Evolutionary conservation across 805 yeast species (phyloP).

Genomic region (Metschnikowia lachancei): DNA sequence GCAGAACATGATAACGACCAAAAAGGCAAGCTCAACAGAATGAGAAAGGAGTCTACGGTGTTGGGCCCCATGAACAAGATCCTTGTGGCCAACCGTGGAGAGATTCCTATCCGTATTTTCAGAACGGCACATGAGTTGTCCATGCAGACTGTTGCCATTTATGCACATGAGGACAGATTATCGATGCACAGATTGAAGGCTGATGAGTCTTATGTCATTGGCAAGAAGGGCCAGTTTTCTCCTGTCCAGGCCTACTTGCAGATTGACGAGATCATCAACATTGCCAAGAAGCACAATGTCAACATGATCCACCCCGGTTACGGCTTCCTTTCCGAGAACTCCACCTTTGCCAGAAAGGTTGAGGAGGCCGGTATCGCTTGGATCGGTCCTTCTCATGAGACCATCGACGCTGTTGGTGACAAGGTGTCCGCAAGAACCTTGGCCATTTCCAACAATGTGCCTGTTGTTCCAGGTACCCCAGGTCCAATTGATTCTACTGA

Average conservation of each 20-base stretch:
- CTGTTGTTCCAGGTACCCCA: constrained; percentile 96
- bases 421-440: constrained; percentile 90
- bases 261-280: constrained; percentile 85
- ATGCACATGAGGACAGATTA: constrained; percentile 91
- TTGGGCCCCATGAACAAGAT: constrained; percentile 54
- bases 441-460: constrained; percentile 79
- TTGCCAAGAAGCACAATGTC: constrained; percentile 52
- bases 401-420: constrained; percentile 94
- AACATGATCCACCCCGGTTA: constrained; percentile 42
- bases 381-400: constrained; percentile 88
- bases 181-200: constrained; percentile 95
- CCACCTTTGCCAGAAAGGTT: constrained; percentile 90
- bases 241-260: constrained; percentile 97
- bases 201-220: constrained; percentile 90
- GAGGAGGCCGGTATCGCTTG: constrained; percentile 88
- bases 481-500: constrained; percentile 85
- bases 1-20: constrained; percentile 11
- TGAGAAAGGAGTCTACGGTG: constrained; percentile 44
- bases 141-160: constrained; percentile 95
- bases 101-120: constrained; percentile 83
- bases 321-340: constrained; percentile 81
- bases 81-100: constrained; percentile 82
- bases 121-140: constrained; percentile 97
- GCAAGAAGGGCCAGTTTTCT: constrained; percentile 81
- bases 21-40: constrained; percentile 31